Percentiles rank a stretch among this genome's conserved stretches.
Conservation (phyloP, 1,284 basidiomycete genomes). For the Rhodotorula glutinis region DNA sequence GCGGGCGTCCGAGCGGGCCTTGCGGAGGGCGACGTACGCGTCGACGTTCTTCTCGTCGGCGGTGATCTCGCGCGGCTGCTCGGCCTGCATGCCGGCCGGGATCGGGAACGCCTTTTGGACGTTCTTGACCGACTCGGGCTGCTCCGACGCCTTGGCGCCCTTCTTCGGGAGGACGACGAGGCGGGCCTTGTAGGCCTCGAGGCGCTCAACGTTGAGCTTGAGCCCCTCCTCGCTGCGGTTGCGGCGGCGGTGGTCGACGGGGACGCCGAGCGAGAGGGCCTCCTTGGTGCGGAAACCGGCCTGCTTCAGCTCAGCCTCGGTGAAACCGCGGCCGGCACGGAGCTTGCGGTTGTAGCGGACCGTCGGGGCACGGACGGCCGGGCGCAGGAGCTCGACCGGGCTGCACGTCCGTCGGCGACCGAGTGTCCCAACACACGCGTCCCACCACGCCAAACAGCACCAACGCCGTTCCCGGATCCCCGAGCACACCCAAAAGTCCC, state of each 20-base stretch:
- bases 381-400: slow-evolving; percentile 87
- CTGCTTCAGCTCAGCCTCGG: slow-evolving; percentile 89
- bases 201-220: slow-evolving; percentile 88
- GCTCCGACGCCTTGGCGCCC: slow-evolving; percentile 85
- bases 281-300: slow-evolving; percentile 94
- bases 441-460: no score
- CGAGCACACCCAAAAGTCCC: no score
- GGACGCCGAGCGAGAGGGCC: slow-evolving; percentile 87
- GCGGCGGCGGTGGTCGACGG: slow-evolving; percentile 95
- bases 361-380: slow-evolving; percentile 94
- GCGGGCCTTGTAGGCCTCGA: slow-evolving; percentile 85
- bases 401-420: slow-evolving; percentile 48
- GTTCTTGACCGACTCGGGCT: slow-evolving; percentile 70
- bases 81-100: slow-evolving; percentile 63
- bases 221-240: slow-evolving; percentile 96
- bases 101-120: slow-evolving; percentile 56
- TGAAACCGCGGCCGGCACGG: slow-evolving; percentile 96
- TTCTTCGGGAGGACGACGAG: slow-evolving; percentile 84
- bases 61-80: slow-evolving; percentile 91
- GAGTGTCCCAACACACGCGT: no score
- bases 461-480: no score
- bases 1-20: slow-evolving; percentile 76
- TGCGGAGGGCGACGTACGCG: slow-evolving; percentile 85
- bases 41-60: slow-evolving; percentile 83
- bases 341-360: slow-evolving; percentile 98